Base-by-base conservation (phyloP, 1,284 basidiomycete genomes). In the Cutaneotrichosporon mucoides region DNA sequence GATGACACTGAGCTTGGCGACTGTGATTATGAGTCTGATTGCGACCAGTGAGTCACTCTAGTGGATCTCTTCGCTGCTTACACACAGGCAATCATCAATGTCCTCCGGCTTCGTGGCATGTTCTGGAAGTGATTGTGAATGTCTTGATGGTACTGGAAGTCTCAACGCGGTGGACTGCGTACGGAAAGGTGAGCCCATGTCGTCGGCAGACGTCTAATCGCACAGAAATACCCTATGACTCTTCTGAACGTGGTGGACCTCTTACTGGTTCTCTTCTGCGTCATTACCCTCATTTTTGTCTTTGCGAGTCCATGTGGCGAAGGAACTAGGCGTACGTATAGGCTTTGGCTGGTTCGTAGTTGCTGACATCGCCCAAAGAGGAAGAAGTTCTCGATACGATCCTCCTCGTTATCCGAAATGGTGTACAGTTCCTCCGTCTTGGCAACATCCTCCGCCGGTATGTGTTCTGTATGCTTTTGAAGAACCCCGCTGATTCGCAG, bases 151-250 rank as follows among this genome's bases (percentile, higher is more conserved):
- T 97, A 59, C 76, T 88, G 24, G 93, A 97, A 80, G 93, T 97
- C 13, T 82, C 82, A 1, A 88, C 93, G 54, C 85, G 93, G 35
- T 88, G 95, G 74, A 81, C 94, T 54, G 93, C 93, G 1, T 89
- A 95, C 69, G 92, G 92, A 62, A 84, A 86, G 76, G 93, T 95
- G 69, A 24, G 24, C 16, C 24, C 24, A 24, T 24, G 6, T 37
- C 16, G 6, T 51, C n/a, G 13, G 8, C 11, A 53, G 24, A 47
- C 5, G 5, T 7, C 33, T 36, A 12, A 48, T 33, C 50, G 16
- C 24, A 35, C 70, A 96, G 93, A 90, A 93, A 90, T 96, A 96
- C 80, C 95, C 92, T 86, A 88, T 87, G 76, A 93, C 92, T 13
- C 85, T 87, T 13, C 92, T 90, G 79, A 96, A 96, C 75, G 80